Base-by-base conservation (phyloP, 2,329 filamentous ascomycete genomes). In the Pyrenochaeta sp. region DNA sequence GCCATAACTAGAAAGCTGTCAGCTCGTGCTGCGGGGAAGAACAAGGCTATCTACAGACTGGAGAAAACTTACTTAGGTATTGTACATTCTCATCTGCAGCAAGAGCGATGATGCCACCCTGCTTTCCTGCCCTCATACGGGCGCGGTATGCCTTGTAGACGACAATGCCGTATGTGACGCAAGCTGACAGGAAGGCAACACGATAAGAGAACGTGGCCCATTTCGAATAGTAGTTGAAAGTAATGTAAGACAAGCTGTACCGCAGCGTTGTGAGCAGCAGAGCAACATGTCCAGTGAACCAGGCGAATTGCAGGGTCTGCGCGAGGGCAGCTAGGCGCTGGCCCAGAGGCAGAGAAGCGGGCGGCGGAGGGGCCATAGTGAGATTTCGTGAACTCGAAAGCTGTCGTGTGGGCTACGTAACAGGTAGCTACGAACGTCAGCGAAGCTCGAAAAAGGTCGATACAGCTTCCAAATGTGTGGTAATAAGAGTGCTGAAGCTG, bases 141-240 rank as follows among this genome's bases (percentile, higher is more conserved):
- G 93, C 92, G 67, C 93, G 89, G 83, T 93, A 92, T 57, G 92
- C 93, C 87, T 99, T 99, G 86, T 97, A 98, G 62, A 99, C 94
- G 49, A 99, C 95, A 67, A 99, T 98, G 66, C 95, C 94, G 79
- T 99, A 99, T 10, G 95, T 98, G 49, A 88, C 87, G 47, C 93
- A 92, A 5, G 95, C 95, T 2, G 93, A 90, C 69, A 97, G 68
- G 78, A 99, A 99, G 56, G 93, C 91, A 53, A 90, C 87, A 72
- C 95, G 93, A 83, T 99, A 99, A 56, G 90, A 90, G 78, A 95
- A 89, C 67, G 87, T 85, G 47, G 94, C 93, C 83, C 88, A 88
- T 75, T 86, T 81, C 56, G 88, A 89, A 77, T 90, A 90, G 78
- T 88, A 93, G 85, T 96, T 96, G 85, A 98, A 91, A 73, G 90